phyloP scores from a whole-genome alignment of 2,329 filamentous ascomycete genomes.

The Aspergillus neoniger region DNA sequence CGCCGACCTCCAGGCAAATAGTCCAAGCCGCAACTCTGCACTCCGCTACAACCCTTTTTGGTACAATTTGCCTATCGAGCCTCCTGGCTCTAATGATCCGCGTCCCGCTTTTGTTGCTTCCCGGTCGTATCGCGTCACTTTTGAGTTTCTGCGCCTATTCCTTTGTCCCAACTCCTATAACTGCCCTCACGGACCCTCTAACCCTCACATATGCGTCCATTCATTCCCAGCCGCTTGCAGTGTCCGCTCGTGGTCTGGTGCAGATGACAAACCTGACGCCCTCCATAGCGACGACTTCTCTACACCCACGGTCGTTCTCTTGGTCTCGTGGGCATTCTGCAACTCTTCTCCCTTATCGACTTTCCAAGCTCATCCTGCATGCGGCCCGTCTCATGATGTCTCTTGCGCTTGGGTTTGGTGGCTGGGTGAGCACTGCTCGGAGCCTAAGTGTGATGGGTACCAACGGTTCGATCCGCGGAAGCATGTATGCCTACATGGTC shows the following conservation, averaged over 20 bases:
- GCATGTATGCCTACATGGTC: constrained; percentile 91
- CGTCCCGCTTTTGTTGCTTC: constrained; percentile 81
- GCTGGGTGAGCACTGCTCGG: constrained; percentile 92
- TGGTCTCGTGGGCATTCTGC: constrained; percentile 43
- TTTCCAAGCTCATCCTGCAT: constrained; percentile 88
- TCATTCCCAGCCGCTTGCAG: constrained; percentile 78
- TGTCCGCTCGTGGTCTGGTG: constrained; percentile 75
- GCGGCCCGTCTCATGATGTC: constrained; percentile 91
- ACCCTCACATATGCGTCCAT: constrained; percentile 92
- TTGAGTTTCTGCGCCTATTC: constrained; percentile 73
- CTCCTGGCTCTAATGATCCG: constrained; percentile 78
- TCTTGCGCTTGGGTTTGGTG: constrained; percentile 83
- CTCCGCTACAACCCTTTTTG: constrained; percentile 82
- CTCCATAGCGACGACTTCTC: constrained; percentile 67
- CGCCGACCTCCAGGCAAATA: constrained; percentile 75
- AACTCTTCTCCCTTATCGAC: constrained; percentile 78
- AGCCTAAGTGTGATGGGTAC: constrained; percentile 65
- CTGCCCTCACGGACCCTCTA: constrained; percentile 84
- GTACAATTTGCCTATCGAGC: constrained; percentile 86
- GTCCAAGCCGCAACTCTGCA: constrained; percentile 81
- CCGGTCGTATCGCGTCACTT: constrained; percentile 69
- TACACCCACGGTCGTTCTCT: constrained; percentile 48
- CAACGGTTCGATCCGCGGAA: constrained; percentile 62
- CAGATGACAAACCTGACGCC: constrained; percentile 80
- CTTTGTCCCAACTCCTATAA: constrained; percentile 80